phyloP scores from a whole-genome alignment of 305 asterid species.

The Solanum hybrid region DNA sequence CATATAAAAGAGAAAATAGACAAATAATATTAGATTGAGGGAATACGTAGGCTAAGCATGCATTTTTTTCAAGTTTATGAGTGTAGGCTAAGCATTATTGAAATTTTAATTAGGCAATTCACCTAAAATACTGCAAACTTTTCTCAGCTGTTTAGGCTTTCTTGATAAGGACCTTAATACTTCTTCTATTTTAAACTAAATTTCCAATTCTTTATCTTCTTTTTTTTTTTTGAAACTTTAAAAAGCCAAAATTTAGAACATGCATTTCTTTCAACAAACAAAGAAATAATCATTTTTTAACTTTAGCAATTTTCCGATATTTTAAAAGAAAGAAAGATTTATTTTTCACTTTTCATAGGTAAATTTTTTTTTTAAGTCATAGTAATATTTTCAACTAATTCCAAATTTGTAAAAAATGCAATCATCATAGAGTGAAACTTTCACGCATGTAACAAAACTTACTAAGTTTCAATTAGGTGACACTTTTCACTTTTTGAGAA shows the following conservation, averaged over 20 bases:
- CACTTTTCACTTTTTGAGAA: not conserved
- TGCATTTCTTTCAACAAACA: not conserved
- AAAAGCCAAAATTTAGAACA: not conserved
- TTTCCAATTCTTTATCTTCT: not conserved
- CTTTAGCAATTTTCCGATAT: not conserved
- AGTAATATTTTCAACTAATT: not conserved
- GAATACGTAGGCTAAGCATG: not conserved
- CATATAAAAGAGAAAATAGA: not conserved
- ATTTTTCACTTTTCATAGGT: not conserved
- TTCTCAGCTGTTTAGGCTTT: constrained; percentile 15
- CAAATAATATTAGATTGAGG: not conserved
- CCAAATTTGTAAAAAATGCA: not conserved
- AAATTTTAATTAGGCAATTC: constrained; percentile 15
- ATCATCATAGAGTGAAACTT: not conserved
- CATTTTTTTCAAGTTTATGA: not conserved
- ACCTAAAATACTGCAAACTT: constrained; percentile 21
- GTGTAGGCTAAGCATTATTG: not conserved
- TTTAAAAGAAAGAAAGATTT: not conserved
- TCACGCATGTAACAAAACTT: constrained; percentile 2
- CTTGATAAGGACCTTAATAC: constrained; percentile 15
- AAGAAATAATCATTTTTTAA: not conserved
- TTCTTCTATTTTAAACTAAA: not conserved
- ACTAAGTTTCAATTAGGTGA: not conserved
- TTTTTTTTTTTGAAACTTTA: not conserved
- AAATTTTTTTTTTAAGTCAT: not conserved